Evolutionary conservation across 257 asterid species (phyloP), one percentile per base, ranked within the genome.

Genomic region (Nicotiana otophora): DNA sequence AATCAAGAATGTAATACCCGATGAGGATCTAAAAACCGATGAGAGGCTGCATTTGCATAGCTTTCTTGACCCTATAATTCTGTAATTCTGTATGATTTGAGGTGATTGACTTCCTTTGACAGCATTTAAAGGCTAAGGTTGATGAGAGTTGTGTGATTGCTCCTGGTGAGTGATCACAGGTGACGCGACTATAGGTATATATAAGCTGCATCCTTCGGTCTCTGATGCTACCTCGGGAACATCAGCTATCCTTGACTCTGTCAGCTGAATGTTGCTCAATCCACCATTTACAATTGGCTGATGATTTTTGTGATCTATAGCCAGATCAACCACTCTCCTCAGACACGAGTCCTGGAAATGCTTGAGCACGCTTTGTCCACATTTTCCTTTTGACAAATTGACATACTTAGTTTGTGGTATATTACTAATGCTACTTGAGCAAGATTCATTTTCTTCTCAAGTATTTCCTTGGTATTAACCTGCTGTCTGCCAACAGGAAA

Each of bases 191-290:
- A 90, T 93, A 1, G 97, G 88, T 72, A 95, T 92, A 84, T 95
- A 97, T 39, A 81, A 92, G 87, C 93, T 92, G 85, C 78, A 87
- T 33, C 85, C 85, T 81, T 88, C 93, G n/a, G 86, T 86, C 79
- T 87, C 92, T 10, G 91, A 91, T 34, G 91, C 87, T 42, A 95
- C 93, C 86, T 95, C 98, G 84, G 95, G 84, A 12, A 95, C 98
- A 68, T 95, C 95, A 17, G 98, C 94, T 85, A 93, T 88, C 30
- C 85, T 89, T 79, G 97, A 86, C 81, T 93, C 97, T 2, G 97
- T 92, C 28, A 97, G 89, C 81, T 93, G 94, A 81, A 92, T 95
- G 78, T 92, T 95, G 75, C 90, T 95, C 98, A 96, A 95, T 86
- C 93, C 98, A 14, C 95, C 91, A 81, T 92, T 97, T 82, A 87